phyloP scores from a whole-genome alignment of 2,329 filamentous ascomycete species.

The Huntiella bhutanensis region DNA sequence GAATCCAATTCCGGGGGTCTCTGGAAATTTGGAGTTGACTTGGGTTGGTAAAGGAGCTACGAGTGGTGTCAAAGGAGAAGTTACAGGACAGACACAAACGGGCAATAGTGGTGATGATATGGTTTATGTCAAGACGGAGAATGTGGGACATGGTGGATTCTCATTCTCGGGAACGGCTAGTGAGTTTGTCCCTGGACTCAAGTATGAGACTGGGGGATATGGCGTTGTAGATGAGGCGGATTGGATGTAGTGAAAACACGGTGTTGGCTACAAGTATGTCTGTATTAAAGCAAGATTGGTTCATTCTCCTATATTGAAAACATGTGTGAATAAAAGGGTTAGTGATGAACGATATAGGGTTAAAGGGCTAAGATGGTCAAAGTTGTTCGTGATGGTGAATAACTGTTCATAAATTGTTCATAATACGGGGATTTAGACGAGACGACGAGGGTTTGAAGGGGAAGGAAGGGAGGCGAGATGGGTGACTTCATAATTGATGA shows the following conservation, averaged over 20 bases:
- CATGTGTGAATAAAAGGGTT: no score
- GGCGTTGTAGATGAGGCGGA: slow-evolving; percentile 33
- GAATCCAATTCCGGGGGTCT: slow-evolving; percentile 40
- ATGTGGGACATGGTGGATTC: background rate
- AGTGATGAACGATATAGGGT: no score
- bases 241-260: slow-evolving; percentile 18
- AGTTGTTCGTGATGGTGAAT: no score
- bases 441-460: no score
- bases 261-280: no score
- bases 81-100: background rate
- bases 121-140: background rate
- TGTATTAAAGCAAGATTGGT: no score
- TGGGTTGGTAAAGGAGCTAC: slow-evolving; percentile 32
- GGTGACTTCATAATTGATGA: no score
- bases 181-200: slow-evolving; percentile 4
- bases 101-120: background rate
- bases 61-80: background rate
- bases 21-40: slow-evolving; percentile 41
- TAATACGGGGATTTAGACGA: no score
- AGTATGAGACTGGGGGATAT: slow-evolving; percentile 24
- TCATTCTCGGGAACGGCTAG: background rate
- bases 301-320: no score
- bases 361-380: no score
- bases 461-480: no score
- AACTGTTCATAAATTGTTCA: no score